Base-by-base conservation (phyloP, 179 eudicot genomes). In the Silene noctiflora region DNA sequence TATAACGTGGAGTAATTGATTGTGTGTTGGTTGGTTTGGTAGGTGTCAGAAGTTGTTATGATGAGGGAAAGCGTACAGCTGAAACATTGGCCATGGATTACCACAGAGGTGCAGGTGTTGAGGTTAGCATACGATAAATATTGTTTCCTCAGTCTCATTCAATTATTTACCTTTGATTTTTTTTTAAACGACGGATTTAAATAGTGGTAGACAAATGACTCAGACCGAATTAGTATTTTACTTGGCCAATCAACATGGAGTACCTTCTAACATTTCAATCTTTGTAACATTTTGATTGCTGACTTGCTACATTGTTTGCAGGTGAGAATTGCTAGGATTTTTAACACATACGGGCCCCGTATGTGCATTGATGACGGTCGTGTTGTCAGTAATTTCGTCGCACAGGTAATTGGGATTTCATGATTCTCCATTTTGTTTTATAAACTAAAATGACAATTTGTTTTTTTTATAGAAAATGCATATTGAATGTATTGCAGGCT, bases 331-430 rank as follows among this genome's bases (percentile, higher is more conserved):
- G 98, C 98, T 68, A 88, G 98, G 91, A 94, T 94, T 76, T 94
- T 94, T 79, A 94, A 94, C 83, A 94, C 98, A 2, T 94, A 94
- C 66, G 98, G 98, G 1, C 98, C 98, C 42, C 82, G 98, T 66
- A 94, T 94, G 98, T 94, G 96, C 86, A 94, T 94, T 20, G 98
- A 94, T 68, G 98, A 94, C 83, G 98, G 98, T 4, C 97, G 98
- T 74, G 98, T 94, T 62, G 98, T 94, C 61, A 92, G 98, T 80
- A 94, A 94, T 84, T 94, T 94, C 79, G 98, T 94, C 70, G 98
- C 98, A 31, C 98, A 93, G 98, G 98, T 91, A 80, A 72, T 17
- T 27, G 7, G 22, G 35, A 71, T 58, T 48, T 24, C 25, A 16
- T 0, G 0, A 31, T 6, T 35, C 67, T 71, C 74, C 76, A 16